These are phyloP conservation scores for Immersiella caudata DNA, from an alignment of 495 filamentous ascomycete genomes.

Conservation along the genomic window DNA sequence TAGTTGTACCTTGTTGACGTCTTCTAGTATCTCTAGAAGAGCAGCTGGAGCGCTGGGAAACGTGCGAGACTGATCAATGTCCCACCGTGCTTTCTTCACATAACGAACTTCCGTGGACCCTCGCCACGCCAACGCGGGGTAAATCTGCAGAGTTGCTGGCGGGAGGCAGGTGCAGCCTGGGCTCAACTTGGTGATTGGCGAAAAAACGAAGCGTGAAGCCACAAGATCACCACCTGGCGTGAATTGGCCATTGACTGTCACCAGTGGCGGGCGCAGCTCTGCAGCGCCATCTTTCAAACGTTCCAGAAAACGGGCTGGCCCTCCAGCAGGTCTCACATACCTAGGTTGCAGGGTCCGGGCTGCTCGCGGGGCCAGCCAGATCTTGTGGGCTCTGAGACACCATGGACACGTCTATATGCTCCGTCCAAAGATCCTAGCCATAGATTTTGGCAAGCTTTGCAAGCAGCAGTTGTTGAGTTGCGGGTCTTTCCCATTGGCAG, in stretches of 20 bases:
- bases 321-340: constrained; percentile 8
- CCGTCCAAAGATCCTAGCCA: too few species aligned
- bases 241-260: not conserved
- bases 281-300: not conserved
- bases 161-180: constrained; percentile 1
- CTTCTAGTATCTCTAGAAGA: not conserved
- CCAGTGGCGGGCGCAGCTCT: not conserved
- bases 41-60: not conserved
- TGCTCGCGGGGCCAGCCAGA: not conserved
- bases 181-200: constrained; percentile 1
- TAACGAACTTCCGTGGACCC: not conserved
- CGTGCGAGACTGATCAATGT: not conserved
- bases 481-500: too few species aligned
- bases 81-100: not conserved
- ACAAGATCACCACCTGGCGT: constrained; percentile 1
- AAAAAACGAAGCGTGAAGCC: constrained; percentile 8
- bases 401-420: too few species aligned
- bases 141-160: not conserved
- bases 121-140: not conserved
- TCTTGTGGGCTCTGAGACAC: not conserved
- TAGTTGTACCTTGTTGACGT: not conserved
- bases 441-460: not conserved
- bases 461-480: not conserved
- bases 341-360: not conserved
- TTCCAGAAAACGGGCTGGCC: not conserved